Evolutionary conservation across 768 basidiomycete genomes (phyloP), one percentile per base, ranked within the genome.

Genomic region (Kwoniella newhampshirensis): DNA sequence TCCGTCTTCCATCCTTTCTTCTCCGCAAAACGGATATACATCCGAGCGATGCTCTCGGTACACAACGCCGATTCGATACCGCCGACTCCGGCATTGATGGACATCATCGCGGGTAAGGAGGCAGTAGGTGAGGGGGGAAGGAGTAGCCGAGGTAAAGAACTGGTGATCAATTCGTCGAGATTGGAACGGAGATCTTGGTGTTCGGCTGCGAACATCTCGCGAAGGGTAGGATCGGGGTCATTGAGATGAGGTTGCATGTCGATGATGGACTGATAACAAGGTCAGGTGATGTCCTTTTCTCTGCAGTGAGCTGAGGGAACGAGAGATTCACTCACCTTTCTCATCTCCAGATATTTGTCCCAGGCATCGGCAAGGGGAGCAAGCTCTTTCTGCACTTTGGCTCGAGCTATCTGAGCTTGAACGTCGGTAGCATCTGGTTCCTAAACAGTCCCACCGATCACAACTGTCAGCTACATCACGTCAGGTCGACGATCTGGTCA

Each of bases 11-110:
- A 96, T 0, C 80, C 80, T 13, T 79, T 78, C 0, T 75, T 63
- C 37, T 78, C 73, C 3, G 86, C 85, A 18, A 86, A 80, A 13
- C 88, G 83, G 23, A 82, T 77, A 72, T 97, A 97, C 86, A 97
- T 92, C 30, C 86, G 79, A 40, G 89, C 67, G 26, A 98, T 73
- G 49, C 93, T 87, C 0, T 78, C 81, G 1, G 88, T 80, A 65
- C 97, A 98, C 0, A 96, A 80, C 18, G 85, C 83, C 1, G 92
- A 82, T 74, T 99, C 94, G 0, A 86, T 85, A 0, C 94, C 94
- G 0, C 94, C 94, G 0, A 92, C 90, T 15, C 92, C 94, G 0
- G 91, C 84, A 68, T 94, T 94, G 45, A 98, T 79, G 67, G 98
- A 94, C 60, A 99, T 78, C 47, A 97, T 80, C 2, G 89, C 90